Evolutionary conservation across 2,329 filamentous ascomycete genomes (phyloP).

Genomic region (Pestalotiopsis sp.): DNA sequence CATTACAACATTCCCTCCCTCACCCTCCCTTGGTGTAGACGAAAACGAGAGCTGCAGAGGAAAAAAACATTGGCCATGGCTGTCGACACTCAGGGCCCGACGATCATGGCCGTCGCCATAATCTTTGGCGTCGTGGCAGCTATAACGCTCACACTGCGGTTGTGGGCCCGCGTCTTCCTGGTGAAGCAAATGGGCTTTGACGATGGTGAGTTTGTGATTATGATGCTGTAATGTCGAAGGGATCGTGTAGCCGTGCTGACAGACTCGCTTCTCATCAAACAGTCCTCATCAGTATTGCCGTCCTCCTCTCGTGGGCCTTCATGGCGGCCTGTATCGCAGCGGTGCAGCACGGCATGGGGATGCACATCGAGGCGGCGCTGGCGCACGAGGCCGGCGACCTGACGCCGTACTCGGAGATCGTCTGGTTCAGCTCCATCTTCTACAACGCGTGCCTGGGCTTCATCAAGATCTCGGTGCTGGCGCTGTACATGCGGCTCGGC

Average conservation of each 20-base stretch:
- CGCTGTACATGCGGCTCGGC: conserved; percentile 44
- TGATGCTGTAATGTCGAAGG: neutral
- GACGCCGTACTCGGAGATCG: conserved; percentile 21
- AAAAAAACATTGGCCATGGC: neutral
- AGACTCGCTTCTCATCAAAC: neutral
- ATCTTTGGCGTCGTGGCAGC: conserved; percentile 37
- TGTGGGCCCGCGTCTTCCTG: conserved; percentile 39
- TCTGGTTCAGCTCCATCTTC: conserved; percentile 48
- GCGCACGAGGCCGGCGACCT: conserved; percentile 19
- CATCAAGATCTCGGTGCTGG: conserved; percentile 47
- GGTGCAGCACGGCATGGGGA: conserved; percentile 14
- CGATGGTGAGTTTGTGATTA: conserved; percentile 24
- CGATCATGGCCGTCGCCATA: conserved; percentile 33
- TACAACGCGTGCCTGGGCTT: conserved; percentile 47
- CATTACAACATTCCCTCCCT: neutral
- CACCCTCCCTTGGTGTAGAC: neutral
- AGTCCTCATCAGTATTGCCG: conserved; percentile 14
- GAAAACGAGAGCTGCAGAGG: neutral
- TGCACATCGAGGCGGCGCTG: conserved; percentile 16
- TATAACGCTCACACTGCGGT: conserved; percentile 34
- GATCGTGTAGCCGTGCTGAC: neutral
- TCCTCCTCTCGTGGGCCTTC: conserved; percentile 14
- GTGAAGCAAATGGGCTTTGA: conserved; percentile 31
- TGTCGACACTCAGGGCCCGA: conserved; percentile 31
- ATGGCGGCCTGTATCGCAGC: conserved; percentile 11